A percentile compares a stretch with the other conserved stretches of the same genome.
Evolutionary conservation across 177 flowering plant species (phyloP).

Genomic region (Vitis hybrid): DNA sequence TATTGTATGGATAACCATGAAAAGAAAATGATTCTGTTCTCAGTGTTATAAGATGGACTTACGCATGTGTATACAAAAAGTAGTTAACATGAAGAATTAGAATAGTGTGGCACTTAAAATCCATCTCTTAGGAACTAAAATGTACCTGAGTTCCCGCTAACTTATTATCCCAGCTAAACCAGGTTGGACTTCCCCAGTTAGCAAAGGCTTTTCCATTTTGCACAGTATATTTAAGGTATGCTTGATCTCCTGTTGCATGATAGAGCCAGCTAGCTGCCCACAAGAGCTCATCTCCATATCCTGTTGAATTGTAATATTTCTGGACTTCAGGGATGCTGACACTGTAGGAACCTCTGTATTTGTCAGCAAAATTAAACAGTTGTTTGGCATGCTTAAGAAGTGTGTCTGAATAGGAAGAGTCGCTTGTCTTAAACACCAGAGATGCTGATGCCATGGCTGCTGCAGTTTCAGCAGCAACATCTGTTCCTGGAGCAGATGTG

Average conservation of each 20-base stretch:
- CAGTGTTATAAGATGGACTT: no score
- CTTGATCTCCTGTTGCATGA: constrained; percentile 71
- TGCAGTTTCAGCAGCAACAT: constrained; percentile 95
- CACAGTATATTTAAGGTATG: constrained; percentile 60
- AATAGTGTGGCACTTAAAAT: not conserved
- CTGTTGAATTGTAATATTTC: constrained; percentile 78
- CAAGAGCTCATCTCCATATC: constrained; percentile 85
- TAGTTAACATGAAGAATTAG: not conserved
- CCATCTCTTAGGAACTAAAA: not conserved
- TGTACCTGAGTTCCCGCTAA: constrained; percentile 88
- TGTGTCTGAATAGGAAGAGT: constrained; percentile 60
- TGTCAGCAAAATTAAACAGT: constrained; percentile 79
- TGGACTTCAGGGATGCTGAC: constrained; percentile 67
- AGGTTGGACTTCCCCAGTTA: constrained; percentile 70
- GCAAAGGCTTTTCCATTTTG: constrained; percentile 62
- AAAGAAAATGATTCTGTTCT: no score
- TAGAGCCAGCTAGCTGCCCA: constrained; percentile 98
- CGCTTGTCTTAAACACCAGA: constrained; percentile 62
- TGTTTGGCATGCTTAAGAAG: constrained; percentile 79
- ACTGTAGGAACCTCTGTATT: constrained; percentile 60
- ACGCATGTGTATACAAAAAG: not conserved
- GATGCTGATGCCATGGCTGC: constrained; percentile 97
- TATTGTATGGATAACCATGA: no score
- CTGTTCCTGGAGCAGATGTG: constrained; percentile 74
- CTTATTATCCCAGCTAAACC: constrained; percentile 98